These are phyloP conservation scores for Plectosphaerella plurivora DNA, from an alignment of 2,329 filamentous ascomycete genomes.

Conservation along the genomic window DNA sequence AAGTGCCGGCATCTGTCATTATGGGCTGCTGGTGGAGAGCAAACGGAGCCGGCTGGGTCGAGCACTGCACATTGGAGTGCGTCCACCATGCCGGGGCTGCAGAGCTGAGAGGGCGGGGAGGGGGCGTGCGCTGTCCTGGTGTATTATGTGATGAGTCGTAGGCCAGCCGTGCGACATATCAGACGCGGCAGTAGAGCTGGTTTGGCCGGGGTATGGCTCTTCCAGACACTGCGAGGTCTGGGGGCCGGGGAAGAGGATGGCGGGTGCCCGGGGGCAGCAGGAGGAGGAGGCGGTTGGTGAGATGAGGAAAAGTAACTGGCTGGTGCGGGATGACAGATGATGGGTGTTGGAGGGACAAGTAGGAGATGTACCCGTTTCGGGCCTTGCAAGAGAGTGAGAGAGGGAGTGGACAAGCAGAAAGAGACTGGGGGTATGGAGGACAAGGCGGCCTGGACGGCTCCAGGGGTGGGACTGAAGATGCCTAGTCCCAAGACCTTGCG, in stretches of 20 bases:
- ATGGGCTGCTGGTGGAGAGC: conserved; percentile 6
- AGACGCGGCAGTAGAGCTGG: not conserved
- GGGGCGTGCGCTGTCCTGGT: not conserved
- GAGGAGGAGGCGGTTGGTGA: conserved; percentile 2
- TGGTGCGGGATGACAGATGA: not conserved
- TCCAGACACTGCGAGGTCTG: not conserved
- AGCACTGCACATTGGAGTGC: conserved; percentile 7
- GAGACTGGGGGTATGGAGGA: not conserved
- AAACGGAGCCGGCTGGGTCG: conserved; percentile 8
- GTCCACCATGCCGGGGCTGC: conserved; percentile 11
- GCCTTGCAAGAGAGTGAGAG: conserved; percentile 18
- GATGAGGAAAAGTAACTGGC: not conserved
- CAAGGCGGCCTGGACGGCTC: not conserved
- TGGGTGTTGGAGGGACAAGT: not conserved
- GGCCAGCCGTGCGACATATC: conserved; percentile 2
- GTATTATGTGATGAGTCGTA: conserved; percentile 7
- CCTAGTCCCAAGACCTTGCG: too few species aligned
- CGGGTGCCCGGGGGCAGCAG: conserved; percentile 6
- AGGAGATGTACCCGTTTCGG: not conserved
- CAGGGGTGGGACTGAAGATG: not conserved
- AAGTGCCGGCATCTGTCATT: conserved; percentile 11
- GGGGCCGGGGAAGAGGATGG: conserved; percentile 4
- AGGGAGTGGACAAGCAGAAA: conserved; percentile 47
- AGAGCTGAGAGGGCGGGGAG: conserved; percentile 2
- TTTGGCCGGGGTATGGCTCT: too few species aligned